Conservation (phyloP, 495 filamentous ascomycete species). For the Lindgomyces ingoldianus region DNA sequence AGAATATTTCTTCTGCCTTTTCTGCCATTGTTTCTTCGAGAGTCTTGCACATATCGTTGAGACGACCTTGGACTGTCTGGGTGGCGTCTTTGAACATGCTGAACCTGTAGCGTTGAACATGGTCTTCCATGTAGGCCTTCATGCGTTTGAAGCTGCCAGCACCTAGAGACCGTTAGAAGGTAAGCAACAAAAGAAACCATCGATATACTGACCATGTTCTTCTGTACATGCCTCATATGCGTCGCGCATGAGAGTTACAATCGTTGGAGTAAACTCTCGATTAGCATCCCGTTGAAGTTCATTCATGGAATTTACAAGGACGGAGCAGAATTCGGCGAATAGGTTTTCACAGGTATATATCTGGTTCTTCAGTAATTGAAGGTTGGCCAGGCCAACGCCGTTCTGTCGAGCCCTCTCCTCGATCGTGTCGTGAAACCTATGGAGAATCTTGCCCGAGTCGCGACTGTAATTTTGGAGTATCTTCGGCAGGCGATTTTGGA, state of each 20-base stretch:
- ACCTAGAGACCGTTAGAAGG: conserved; percentile 36
- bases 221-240: conserved; percentile 53
- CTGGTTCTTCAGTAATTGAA: conserved; percentile 51
- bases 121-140: conserved; percentile 55
- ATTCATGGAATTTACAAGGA: conserved; percentile 45
- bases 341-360: conserved; percentile 47
- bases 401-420: conserved; percentile 44
- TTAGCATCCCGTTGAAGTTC: conserved; percentile 57
- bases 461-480: conserved; percentile 40
- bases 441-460: conserved; percentile 37
- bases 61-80: conserved; percentile 43
- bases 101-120: conserved; percentile 49
- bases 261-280: conserved; percentile 57
- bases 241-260: conserved; percentile 50
- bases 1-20: conserved; percentile 49
- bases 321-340: conserved; percentile 43
- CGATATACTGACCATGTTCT: conserved; percentile 49
- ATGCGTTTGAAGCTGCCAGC: conserved; percentile 57
- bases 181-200: neutral
- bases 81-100: conserved; percentile 56
- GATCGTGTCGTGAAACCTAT: conserved; percentile 50
- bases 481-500: conserved; percentile 51
- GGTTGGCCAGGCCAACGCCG: conserved; percentile 44
- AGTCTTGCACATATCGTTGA: conserved; percentile 44
- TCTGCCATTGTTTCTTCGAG: conserved; percentile 45